These are phyloP conservation scores for Avicennia marina DNA, from an alignment of 257 asterid species.

Conservation along the genomic window DNA sequence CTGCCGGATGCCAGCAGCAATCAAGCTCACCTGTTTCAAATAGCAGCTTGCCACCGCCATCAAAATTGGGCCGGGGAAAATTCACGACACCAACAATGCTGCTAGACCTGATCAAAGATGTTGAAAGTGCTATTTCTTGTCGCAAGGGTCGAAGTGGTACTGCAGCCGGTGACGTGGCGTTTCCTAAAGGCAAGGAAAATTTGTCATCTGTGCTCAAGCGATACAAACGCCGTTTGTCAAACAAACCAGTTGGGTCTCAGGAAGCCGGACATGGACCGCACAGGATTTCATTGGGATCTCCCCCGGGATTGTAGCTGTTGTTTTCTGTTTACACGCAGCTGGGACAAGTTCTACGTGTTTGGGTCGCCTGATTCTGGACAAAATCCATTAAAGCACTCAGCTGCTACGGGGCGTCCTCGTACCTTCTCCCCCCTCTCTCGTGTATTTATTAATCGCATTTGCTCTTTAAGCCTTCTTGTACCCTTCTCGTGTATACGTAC, in stretches of 20 bases:
- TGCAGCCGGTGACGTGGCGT: slow-evolving; percentile 99
- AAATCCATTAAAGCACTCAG: too few relatives aligned
- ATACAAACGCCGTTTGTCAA: slow-evolving; percentile 81
- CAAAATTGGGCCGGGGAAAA: slow-evolving; percentile 52
- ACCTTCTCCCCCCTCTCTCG: too few relatives aligned
- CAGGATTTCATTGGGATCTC: slow-evolving; percentile 27
- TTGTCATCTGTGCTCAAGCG: slow-evolving; percentile 88
- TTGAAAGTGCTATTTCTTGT: slow-evolving; percentile 75
- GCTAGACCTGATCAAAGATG: slow-evolving; percentile 68
- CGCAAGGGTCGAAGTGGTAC: slow-evolving; percentile 97
- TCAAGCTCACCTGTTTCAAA: slow-evolving; percentile 45
- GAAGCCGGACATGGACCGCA: slow-evolving; percentile 32
- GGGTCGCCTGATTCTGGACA: too few relatives aligned
- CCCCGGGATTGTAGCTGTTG: slow-evolving; percentile 29
- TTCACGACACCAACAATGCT: slow-evolving; percentile 72
- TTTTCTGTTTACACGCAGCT: too few relatives aligned
- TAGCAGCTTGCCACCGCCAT: slow-evolving; percentile 40
- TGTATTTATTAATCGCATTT: too few relatives aligned
- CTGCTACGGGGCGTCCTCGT: too few relatives aligned
- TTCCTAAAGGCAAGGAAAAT: slow-evolving; percentile 87
- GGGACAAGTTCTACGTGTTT: too few relatives aligned
- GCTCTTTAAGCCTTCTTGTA: too few relatives aligned
- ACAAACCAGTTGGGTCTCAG: slow-evolving; percentile 43
- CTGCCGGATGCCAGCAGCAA: slow-evolving; percentile 64
- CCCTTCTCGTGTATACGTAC: too few relatives aligned